Conservation (phyloP, 257 asterid species). For the Scutellaria minor region DNA sequence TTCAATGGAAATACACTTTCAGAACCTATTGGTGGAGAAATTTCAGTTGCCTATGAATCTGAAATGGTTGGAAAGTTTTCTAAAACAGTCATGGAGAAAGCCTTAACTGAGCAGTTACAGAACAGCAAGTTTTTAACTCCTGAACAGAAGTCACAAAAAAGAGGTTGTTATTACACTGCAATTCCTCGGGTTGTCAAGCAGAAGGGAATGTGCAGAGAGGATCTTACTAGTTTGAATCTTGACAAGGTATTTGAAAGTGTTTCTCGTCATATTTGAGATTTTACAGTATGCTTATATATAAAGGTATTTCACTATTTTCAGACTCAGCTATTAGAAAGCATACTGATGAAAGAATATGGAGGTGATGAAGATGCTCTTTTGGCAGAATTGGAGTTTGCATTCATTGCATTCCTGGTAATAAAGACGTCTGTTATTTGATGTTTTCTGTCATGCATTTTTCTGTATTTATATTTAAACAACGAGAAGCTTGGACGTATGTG, state of each 20-base stretch:
- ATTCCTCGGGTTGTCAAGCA: conserved; percentile 90
- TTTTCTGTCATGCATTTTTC: conserved; percentile 4
- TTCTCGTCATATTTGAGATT: background rate
- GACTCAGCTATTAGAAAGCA: conserved; percentile 78
- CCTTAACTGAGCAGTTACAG: conserved; percentile 72
- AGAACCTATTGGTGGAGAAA: conserved; percentile 97
- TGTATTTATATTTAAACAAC: conserved; percentile 3
- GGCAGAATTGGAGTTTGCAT: conserved; percentile 92
- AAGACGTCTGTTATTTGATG: conserved; percentile 9
- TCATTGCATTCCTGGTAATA: conserved; percentile 84
- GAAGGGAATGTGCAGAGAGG: conserved; percentile 66
- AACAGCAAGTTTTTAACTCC: conserved; percentile 54
- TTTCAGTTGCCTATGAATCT: conserved; percentile 76
- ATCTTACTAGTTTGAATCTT: conserved; percentile 86
- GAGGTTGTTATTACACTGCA: conserved; percentile 80
- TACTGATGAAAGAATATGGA: conserved; percentile 68
- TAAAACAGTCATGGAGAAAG: conserved; percentile 65
- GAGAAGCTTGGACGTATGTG: conserved; percentile 17
- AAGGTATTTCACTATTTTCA: conserved; percentile 38
- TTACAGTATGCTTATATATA: conserved; percentile 30
- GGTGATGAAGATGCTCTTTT: conserved; percentile 79
- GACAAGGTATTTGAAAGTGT: conserved; percentile 69
- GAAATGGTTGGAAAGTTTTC: conserved; percentile 55
- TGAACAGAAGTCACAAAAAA: conserved; percentile 52
- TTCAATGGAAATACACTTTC: conserved; percentile 31